Conservation (phyloP, 2,329 filamentous ascomycete species). For the Lachnellula occidentalis region DNA sequence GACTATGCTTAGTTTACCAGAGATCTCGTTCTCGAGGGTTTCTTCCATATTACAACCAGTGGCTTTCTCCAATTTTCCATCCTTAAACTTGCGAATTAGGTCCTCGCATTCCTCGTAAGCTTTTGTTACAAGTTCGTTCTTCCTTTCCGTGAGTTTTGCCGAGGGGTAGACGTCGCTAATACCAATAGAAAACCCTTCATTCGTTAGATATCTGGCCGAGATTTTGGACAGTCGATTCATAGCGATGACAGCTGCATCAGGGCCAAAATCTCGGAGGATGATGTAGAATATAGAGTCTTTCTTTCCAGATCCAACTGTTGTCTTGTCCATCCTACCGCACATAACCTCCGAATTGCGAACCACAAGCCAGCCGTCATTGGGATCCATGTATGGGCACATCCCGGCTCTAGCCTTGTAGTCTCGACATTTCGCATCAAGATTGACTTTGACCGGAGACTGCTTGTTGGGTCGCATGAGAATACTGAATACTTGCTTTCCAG, state of each 20-base stretch:
- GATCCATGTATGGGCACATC: slow-evolving; percentile 64
- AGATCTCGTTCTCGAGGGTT: slow-evolving; percentile 85
- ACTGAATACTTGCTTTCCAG: slow-evolving; percentile 94
- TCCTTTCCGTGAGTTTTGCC: slow-evolving; percentile 61
- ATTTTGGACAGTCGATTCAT: slow-evolving; percentile 94
- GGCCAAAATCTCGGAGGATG: slow-evolving; percentile 89
- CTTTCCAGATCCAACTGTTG: slow-evolving; percentile 92
- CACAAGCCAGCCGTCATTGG: slow-evolving; percentile 85
- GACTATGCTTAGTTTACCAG: slow-evolving; percentile 86
- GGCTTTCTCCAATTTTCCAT: slow-evolving; percentile 76
- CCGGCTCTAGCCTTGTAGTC: slow-evolving; percentile 62
- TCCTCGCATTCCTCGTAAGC: slow-evolving; percentile 79
- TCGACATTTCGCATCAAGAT: slow-evolving; percentile 88
- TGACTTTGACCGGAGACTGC: slow-evolving; percentile 75
- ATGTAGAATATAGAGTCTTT: slow-evolving; percentile 98
- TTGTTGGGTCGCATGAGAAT: slow-evolving; percentile 86
- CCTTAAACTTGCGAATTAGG: slow-evolving; percentile 76
- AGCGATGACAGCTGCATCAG: slow-evolving; percentile 77
- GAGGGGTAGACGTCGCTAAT: slow-evolving; percentile 92
- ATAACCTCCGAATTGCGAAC: slow-evolving; percentile 96
- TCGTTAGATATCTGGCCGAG: slow-evolving; percentile 81
- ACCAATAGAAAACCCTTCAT: slow-evolving; percentile 92
- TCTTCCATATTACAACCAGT: slow-evolving; percentile 87
- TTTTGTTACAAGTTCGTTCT: slow-evolving; percentile 67
- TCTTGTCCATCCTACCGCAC: slow-evolving; percentile 97